Evolutionary conservation across 202 grass and related monocot genomes (phyloP), one percentile per base, ranked within the genome.

Genomic region (Setaria italica): DNA sequence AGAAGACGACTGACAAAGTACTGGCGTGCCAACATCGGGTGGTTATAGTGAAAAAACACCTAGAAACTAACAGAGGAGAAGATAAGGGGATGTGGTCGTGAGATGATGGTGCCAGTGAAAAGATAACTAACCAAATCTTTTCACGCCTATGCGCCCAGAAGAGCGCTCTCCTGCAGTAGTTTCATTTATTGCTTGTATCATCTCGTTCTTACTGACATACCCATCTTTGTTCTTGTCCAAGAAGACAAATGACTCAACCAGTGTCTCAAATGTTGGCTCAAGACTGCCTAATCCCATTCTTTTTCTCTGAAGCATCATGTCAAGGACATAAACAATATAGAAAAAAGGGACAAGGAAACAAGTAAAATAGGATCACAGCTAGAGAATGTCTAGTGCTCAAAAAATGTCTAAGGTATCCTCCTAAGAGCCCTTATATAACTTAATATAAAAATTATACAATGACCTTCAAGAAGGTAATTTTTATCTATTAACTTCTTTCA

Each of bases 161-260:
- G 97, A 99, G 47, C 97, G 97, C 74, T 99, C 97, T 34, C 97
- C 97, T 80, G 77, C 74, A 54, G 54, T 90, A 4, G 97, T 99
- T 87, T 99, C 97, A 51, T 99, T 99, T 88, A 99, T 97, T 49
- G 97, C 90, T 87, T 97, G 85, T 37, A 99, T 90, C 90, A 97
- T 92, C 90, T 99, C 97, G 30, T 83, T 92, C 87, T 88, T 99
- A 79, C 97, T 97, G 74, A 99, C 97, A 92, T 99, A 99, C 13
- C 97, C 97, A 90, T 99, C 97, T 85, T 96, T 97, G 88, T 99
- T 99, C 85, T 94, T 87, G 76, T 99, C 97, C 92, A 99, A 86
- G 87, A 99, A 99, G 48, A 99, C 97, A 87, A 99, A 99, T 49
- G 97, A 89, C 49, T 97, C 91, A 54, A 99, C 97, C 75, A 99